Percentiles rank a stretch among this genome's conserved stretches.
These are phyloP conservation scores for Hypoxylon sp. DNA, from an alignment of 2,329 filamentous ascomycete species.

Conservation along the genomic window DNA sequence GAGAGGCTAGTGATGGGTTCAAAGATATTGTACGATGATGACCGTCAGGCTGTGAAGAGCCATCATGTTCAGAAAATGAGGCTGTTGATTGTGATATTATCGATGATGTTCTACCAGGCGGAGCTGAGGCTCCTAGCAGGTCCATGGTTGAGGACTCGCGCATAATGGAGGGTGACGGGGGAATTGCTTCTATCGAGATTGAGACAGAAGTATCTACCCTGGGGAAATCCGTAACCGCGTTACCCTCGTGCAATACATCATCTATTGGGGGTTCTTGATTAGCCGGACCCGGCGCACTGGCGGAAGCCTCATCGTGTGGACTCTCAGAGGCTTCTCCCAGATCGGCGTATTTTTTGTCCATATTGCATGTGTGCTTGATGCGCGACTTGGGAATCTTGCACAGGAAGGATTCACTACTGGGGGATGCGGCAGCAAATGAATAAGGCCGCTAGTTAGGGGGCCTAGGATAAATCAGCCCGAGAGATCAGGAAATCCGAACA, in stretches of 20 bases:
- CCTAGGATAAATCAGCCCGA: slow-evolving; percentile 24
- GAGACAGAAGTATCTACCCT: slow-evolving; percentile 35
- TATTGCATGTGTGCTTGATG: slow-evolving; percentile 32
- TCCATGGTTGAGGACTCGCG: slow-evolving; percentile 44
- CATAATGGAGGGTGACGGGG: slow-evolving; percentile 31
- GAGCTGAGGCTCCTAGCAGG: slow-evolving; percentile 44
- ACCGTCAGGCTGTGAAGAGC: slow-evolving; percentile 6
- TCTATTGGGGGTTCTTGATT: slow-evolving; percentile 34
- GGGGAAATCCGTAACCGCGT: slow-evolving; percentile 30
- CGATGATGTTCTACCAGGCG: slow-evolving; percentile 44
- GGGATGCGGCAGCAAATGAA: slow-evolving; percentile 31
- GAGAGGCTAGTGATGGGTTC: slow-evolving; percentile 46
- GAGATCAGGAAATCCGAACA: slow-evolving; percentile 28
- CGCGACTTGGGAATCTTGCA: slow-evolving; percentile 21
- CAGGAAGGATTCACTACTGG: slow-evolving; percentile 27
- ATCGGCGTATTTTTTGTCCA: slow-evolving; percentile 37
- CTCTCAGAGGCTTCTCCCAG: slow-evolving; percentile 26
- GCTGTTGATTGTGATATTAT: slow-evolving; percentile 43
- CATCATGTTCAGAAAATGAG: slow-evolving; percentile 39
- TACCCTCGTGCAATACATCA: slow-evolving; percentile 32
- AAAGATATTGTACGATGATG: slow-evolving; percentile 44
- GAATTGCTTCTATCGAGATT: slow-evolving; percentile 41
- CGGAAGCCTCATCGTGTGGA: slow-evolving; percentile 34
- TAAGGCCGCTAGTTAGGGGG: slow-evolving; percentile 24
- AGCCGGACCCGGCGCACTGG: slow-evolving; percentile 30